Evolutionary conservation across 2,329 filamentous ascomycete species (phyloP), one percentile per base, ranked within the genome.

Genomic region (Diplodia scrobiculata): DNA sequence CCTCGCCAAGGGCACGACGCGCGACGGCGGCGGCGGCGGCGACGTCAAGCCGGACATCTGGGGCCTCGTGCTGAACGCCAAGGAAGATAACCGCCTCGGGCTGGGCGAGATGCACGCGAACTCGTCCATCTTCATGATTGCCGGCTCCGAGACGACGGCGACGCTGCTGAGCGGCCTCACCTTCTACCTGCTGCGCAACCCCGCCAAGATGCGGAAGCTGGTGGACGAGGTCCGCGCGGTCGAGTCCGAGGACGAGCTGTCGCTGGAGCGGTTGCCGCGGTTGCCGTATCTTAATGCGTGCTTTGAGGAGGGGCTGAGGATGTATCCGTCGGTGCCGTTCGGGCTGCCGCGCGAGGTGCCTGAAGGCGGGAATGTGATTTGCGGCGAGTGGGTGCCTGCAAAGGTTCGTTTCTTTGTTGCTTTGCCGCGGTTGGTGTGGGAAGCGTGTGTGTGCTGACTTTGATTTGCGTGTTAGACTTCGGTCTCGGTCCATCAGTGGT

Each of bases 311-410:
- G 34, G 34, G 6, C 9, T 36, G 34, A 1, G 34, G 34, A 3
- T 80, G 2, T 80, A 79, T 68, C 80, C 81, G 1, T 79, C 81
- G 0, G 77, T 83, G 4, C 76, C 80, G 2, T 73, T 74, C 27
- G 78, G 79, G 4, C 72, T 80, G 14, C 69, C 77, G 14, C 74
- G 79, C 4, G 70, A 72, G 5, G 73, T 76, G 0, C 74, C 76
- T 5, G 69, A 72, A 19, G 76, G 71, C 6, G 80, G 80, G 2
- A 70, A 72, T 3, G 29, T 71, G 0, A 76, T 82, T 19, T 74
- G 74, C 65, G 78, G 78, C 1, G 68, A 77, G 41, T 69, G 65
- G 14, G 69, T 82, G 3, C 78, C 79, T 2, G 76, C 74, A 6
- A 36, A 53, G 17, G 51, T 53, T 10, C 10, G 32, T 34, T 5